Conservation (phyloP, 768 basidiomycete genomes). For the Boletus patriciae region DNA sequence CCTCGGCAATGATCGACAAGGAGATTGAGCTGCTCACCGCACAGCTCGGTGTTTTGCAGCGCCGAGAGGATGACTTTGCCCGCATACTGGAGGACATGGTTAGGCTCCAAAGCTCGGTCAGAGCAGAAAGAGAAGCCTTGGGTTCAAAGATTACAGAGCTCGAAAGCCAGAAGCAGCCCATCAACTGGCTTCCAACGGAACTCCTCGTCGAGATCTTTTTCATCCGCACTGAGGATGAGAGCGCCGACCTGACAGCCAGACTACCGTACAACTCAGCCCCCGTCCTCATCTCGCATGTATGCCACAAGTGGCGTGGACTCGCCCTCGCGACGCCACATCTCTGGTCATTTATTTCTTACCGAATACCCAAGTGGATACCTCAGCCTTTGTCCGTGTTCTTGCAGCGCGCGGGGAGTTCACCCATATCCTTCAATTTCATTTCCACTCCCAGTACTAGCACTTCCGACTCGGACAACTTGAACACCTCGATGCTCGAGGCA, state of each 20-base stretch:
- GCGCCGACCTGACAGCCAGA: conserved; percentile 22
- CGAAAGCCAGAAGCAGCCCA: conserved; percentile 43
- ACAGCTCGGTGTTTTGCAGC: conserved; percentile 38
- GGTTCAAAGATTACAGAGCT: conserved; percentile 34
- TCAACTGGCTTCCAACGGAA: conserved; percentile 53
- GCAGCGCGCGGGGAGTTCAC: conserved; percentile 35
- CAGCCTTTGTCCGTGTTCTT: conserved; percentile 33
- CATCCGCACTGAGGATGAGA: conserved; percentile 28
- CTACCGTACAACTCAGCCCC: conserved; percentile 35
- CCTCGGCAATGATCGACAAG: conserved; percentile 32
- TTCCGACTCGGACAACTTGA: conserved; percentile 8
- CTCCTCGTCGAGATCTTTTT: conserved; percentile 47
- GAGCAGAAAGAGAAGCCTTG: conserved; percentile 34
- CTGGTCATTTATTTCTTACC: conserved; percentile 44
- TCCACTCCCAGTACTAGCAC: conserved; percentile 14
- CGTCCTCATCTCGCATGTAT: conserved; percentile 49
- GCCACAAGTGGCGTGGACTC: conserved; percentile 48
- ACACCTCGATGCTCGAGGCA: conserved; percentile 19
- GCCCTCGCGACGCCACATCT: conserved; percentile 43
- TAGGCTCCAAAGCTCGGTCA: conserved; percentile 37
- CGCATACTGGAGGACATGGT: conserved; percentile 43
- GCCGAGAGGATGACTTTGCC: conserved; percentile 42
- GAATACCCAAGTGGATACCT: conserved; percentile 25
- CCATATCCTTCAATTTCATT: conserved; percentile 39
- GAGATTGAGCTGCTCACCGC: conserved; percentile 40